phyloP scores from a whole-genome alignment of 2,329 filamentous ascomycete genomes.

The Corinectria fuckeliana region DNA sequence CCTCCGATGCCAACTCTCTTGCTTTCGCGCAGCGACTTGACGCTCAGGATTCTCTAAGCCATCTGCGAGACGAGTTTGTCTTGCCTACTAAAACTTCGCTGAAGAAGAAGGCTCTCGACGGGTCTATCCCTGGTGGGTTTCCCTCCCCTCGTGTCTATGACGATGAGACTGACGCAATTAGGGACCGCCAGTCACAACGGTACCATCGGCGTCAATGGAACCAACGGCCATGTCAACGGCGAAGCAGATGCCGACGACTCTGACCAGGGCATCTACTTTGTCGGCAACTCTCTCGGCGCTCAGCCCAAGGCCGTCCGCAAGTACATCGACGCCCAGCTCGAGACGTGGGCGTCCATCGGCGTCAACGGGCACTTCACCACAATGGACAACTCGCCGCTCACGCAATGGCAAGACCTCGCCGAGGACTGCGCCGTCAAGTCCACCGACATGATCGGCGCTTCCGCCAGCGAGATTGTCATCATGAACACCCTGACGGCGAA shows the following conservation, averaged over 20 bases:
- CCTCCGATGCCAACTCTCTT: slow-evolving; percentile 53
- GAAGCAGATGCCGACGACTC: slow-evolving; percentile 40
- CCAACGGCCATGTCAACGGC: slow-evolving; percentile 35
- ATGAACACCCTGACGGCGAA: slow-evolving; percentile 90
- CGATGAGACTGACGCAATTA: background rate
- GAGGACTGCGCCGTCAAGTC: slow-evolving; percentile 74
- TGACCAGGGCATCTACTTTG: slow-evolving; percentile 72
- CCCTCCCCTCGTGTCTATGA: background rate
- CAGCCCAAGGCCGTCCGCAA: slow-evolving; percentile 74
- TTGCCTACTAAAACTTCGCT: slow-evolving; percentile 78
- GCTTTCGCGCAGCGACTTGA: slow-evolving; percentile 63
- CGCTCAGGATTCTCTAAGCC: slow-evolving; percentile 62
- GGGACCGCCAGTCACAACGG: slow-evolving; percentile 25
- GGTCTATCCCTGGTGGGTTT: slow-evolving; percentile 48
- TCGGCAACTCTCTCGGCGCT: slow-evolving; percentile 87
- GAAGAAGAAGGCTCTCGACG: slow-evolving; percentile 65
- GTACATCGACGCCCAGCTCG: slow-evolving; percentile 75
- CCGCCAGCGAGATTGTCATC: slow-evolving; percentile 75
- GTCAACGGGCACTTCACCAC: slow-evolving; percentile 83
- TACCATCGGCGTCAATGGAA: slow-evolving; percentile 29
- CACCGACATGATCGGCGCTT: slow-evolving; percentile 76
- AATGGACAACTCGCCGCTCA: slow-evolving; percentile 70
- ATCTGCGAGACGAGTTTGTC: slow-evolving; percentile 74
- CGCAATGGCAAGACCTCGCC: slow-evolving; percentile 80
- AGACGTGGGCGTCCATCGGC: slow-evolving; percentile 84